Evolutionary conservation across 768 basidiomycete species (phyloP).

Genomic region (Lepiota venenata): DNA sequence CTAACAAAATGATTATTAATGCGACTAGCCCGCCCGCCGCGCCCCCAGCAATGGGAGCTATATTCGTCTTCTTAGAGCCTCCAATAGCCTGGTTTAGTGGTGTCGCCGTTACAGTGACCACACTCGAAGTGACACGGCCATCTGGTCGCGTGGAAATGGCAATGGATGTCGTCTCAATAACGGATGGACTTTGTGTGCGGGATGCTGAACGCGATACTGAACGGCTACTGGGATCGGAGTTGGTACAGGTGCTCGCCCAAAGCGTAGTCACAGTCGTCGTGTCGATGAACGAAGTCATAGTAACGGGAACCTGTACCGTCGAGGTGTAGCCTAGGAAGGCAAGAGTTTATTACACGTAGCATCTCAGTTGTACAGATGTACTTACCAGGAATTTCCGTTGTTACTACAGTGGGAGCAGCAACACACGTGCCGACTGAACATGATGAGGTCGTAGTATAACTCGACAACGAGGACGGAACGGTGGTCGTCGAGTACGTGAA

Average conservation of each 20-base stretch:
- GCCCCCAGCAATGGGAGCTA: slow-evolving; percentile 11
- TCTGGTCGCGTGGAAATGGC: not conserved
- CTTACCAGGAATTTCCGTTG: not conserved
- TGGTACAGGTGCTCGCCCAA: not conserved
- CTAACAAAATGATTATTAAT: not conserved
- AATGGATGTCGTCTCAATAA: not conserved
- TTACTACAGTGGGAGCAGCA: not conserved
- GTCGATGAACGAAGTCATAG: not conserved
- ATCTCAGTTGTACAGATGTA: not conserved
- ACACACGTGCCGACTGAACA: not conserved
- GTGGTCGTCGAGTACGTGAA: slow-evolving; percentile 24
- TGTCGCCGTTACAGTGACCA: not conserved
- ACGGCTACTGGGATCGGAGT: too few relatives aligned
- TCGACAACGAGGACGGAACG: not conserved
- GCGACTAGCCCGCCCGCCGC: slow-evolving; percentile 7
- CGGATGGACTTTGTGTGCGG: not conserved
- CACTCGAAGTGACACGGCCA: not conserved
- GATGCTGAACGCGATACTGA: not conserved
- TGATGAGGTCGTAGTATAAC: not conserved
- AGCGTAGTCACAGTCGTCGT: not conserved
- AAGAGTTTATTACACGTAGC: not conserved
- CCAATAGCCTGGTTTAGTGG: not conserved
- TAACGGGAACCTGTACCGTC: not conserved
- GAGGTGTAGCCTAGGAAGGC: not conserved
- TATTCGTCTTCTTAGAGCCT: not conserved